A percentile compares a stretch with the other conserved stretches of the same genome.
phyloP scores from a whole-genome alignment of 2,329 filamentous ascomycete species.

The Curvularia lunata region DNA sequence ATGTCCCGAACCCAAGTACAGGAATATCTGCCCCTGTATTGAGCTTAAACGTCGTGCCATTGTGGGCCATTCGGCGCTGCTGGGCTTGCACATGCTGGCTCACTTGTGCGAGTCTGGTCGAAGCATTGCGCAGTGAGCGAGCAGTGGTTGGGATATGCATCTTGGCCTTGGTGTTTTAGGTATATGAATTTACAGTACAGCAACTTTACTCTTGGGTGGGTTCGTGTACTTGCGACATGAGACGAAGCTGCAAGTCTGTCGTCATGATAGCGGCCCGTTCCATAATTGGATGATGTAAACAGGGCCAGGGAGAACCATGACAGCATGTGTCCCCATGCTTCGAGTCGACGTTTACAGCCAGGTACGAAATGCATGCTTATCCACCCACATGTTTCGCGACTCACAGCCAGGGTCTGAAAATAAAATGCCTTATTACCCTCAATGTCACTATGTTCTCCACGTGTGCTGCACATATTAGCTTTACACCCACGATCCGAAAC shows the following conservation, averaged over 20 bases:
- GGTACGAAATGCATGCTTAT: too few species aligned
- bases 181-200: too few species aligned
- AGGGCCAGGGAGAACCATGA: constrained; percentile 1
- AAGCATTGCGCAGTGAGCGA: constrained; percentile 21
- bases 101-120: constrained; percentile 25
- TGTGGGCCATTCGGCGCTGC: constrained; percentile 41
- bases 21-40: constrained; percentile 78
- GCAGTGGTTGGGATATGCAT: constrained; percentile 27
- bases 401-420: too few species aligned
- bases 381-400: too few species aligned
- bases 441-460: too few species aligned
- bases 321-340: too few species aligned
- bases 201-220: too few species aligned
- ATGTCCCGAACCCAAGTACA: constrained; percentile 66
- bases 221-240: not conserved
- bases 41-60: constrained; percentile 57
- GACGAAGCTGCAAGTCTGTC: not conserved
- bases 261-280: constrained; percentile 6
- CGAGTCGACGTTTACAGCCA: too few species aligned
- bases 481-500: too few species aligned
- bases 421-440: too few species aligned
- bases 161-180: not conserved
- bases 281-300: constrained; percentile 3
- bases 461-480: too few species aligned
- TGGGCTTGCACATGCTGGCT: constrained; percentile 26